Conservation (phyloP, 2,329 filamentous ascomycete genomes). For the Huntiella omanensis region DNA sequence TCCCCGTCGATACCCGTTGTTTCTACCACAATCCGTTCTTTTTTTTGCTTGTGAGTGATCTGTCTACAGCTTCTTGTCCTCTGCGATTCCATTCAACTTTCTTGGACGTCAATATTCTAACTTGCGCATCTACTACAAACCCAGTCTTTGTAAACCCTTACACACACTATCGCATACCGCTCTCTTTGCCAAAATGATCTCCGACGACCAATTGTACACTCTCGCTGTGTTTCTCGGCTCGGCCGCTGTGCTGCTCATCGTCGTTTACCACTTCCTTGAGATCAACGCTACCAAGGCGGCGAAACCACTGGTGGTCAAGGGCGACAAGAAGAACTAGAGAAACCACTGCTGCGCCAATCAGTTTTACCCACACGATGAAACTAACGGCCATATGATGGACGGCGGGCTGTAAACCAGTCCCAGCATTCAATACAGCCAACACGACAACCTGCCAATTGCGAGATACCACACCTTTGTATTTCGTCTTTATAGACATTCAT, state of each 20-base stretch:
- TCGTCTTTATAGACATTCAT: too few relatives aligned
- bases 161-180: constrained; percentile 10
- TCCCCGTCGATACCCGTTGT: background rate
- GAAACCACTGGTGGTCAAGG: constrained; percentile 7
- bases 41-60: background rate
- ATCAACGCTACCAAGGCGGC: constrained; percentile 45
- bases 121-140: constrained; percentile 5
- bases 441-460: too few relatives aligned
- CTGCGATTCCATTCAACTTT: background rate
- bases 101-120: background rate
- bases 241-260: constrained; percentile 75
- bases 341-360: background rate
- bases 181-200: constrained; percentile 54
- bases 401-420: too few relatives aligned
- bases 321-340: constrained; percentile 7
- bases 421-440: too few relatives aligned
- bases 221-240: constrained; percentile 87
- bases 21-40: background rate
- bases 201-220: constrained; percentile 76
- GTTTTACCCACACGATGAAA: background rate
- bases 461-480: too few relatives aligned
- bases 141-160: constrained; percentile 4
- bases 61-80: background rate
- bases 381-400: background rate
- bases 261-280: constrained; percentile 92